A percentile compares a stretch with the other conserved stretches of the same genome.
These are phyloP conservation scores for Citrus trifoliata DNA, from an alignment of 345 rosid species.

Conservation along the genomic window DNA sequence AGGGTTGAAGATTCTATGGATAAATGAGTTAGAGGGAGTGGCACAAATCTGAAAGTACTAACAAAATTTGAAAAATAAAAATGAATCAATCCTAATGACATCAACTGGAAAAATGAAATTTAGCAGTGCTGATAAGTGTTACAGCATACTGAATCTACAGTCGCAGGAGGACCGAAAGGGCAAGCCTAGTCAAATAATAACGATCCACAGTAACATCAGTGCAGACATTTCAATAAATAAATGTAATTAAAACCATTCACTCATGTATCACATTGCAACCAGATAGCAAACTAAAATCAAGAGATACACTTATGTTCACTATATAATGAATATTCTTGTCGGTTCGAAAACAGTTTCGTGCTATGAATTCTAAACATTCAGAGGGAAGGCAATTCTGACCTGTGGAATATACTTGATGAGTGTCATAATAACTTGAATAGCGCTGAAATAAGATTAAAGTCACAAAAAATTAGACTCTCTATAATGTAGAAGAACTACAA, in stretches of 20 bases:
- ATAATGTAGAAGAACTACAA: background rate
- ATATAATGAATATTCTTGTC: background rate
- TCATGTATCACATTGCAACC: background rate
- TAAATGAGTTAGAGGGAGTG: too few relatives aligned
- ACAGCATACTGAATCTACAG: background rate
- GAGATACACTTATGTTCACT: background rate
- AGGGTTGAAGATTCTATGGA: background rate
- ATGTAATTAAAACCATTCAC: background rate
- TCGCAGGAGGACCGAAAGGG: background rate
- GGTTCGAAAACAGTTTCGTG: background rate
- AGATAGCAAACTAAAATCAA: background rate
- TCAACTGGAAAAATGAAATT: background rate
- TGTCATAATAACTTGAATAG: slow-evolving; percentile 85
- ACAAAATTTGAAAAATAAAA: background rate
- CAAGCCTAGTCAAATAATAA: background rate
- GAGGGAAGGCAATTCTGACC: slow-evolving; percentile 37
- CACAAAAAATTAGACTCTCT: background rate
- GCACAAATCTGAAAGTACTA: background rate
- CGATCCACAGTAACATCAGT: background rate
- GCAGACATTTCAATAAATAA: background rate
- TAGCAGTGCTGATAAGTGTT: background rate
- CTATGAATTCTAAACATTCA: background rate
- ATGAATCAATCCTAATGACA: background rate
- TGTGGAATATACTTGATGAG: slow-evolving; percentile 83
- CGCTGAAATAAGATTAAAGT: slow-evolving; percentile 44